A percentile compares a stretch with the other conserved stretches of the same genome.
Conservation (phyloP, 2,329 filamentous ascomycete genomes). For the Pseudogymnoascus sp. region DNA sequence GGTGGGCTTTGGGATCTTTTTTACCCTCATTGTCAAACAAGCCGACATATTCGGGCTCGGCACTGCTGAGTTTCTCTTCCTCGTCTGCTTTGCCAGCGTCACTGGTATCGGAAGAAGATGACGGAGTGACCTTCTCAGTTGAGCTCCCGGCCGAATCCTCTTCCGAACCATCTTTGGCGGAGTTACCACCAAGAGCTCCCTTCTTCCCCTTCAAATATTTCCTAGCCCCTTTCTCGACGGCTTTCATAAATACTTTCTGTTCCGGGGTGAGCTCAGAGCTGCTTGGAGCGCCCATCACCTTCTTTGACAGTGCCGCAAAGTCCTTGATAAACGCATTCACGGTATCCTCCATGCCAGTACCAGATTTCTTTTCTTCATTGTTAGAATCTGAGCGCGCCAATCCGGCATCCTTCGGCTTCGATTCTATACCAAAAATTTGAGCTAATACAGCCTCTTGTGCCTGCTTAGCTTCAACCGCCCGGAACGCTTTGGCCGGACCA, state of each 20-base stretch:
- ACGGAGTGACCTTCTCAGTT: constrained; percentile 18
- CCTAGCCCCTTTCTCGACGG: constrained; percentile 43
- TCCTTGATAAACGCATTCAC: constrained; percentile 32
- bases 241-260: constrained; percentile 40
- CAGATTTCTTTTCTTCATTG: constrained; percentile 17
- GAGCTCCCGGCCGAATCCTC: constrained; percentile 14
- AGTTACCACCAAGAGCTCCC: constrained; percentile 12
- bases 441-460: constrained; percentile 47
- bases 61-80: not conserved
- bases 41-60: constrained; percentile 14
- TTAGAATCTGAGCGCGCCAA: too few relatives aligned
- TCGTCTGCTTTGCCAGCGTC: constrained; percentile 19
- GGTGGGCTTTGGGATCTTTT: not conserved
- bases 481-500: constrained; percentile 39
- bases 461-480: constrained; percentile 47
- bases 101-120: constrained; percentile 13
- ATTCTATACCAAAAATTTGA: constrained; percentile 46
- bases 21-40: constrained; percentile 18
- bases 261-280: constrained; percentile 32
- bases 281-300: constrained; percentile 37
- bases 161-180: constrained; percentile 11
- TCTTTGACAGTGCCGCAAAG: constrained; percentile 36
- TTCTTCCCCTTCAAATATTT: constrained; percentile 38
- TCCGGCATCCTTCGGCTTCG: constrained; percentile 11
- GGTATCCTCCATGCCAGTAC: constrained; percentile 21